Base-by-base conservation (phyloP, 352 stramenopile species). In the Phytopythium ostracodes region DNA sequence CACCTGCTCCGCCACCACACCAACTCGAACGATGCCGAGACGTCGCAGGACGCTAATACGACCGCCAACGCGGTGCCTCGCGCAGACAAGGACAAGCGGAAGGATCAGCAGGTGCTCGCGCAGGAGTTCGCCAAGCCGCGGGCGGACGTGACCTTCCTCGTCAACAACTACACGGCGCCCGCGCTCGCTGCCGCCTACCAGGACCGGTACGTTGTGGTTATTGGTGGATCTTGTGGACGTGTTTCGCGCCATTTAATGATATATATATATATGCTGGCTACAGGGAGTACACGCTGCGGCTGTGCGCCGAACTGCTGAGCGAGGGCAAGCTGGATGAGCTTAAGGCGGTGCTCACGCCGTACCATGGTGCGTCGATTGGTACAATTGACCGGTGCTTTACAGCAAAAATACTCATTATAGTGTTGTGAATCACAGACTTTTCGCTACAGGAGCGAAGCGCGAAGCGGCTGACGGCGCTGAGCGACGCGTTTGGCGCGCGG, bases 101-200 rank as follows among this genome's bases (percentile, higher is more conserved):
- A 65, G 35, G 70, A 79, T 46, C 72, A 70, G 31, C 66, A 61
- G 42, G 71, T 70, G 33, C 83, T 91, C 40, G 83, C 81, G 18
- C 73, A 75, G n/a, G 79, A 88, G 67, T 89, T 91, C 43, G 65
- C 81, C 50, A 91, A 88, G 68, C 81, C 81, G 11, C 60, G 62
- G 17, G 88, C 88, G 75, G 85, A 94, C 55, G 77, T 80, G 31
- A 81, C 72, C 27, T 92, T 92, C 59, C 71, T 99, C 42, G 92
- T 98, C 10, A 91, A 98, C 69, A 98, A 99, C 72, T 99, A 98
- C 72, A 99, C 97, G 31, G 92, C 96, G 33, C 87, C 96, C 6
- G 89, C 94, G 27, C 85, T 99, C 20, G 97, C 97, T 29, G 86
- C 88, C 42, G 97, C 96, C 1, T 91, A 99, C 38, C 84, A 98